Evolutionary conservation across 805 yeast species (phyloP), one percentile per base, ranked within the genome.

Genomic region (Millerago galiae): DNA sequence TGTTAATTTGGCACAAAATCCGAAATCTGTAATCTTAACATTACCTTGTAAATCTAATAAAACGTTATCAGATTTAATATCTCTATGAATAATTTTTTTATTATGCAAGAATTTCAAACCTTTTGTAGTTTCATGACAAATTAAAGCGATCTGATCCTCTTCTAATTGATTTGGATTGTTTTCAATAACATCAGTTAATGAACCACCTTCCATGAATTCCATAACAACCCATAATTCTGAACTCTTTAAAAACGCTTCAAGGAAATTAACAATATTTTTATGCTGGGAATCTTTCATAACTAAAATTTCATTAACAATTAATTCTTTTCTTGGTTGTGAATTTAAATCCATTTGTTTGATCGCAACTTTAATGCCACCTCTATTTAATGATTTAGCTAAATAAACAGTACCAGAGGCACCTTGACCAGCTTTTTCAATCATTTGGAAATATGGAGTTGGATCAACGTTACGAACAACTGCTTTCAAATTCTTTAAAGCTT

Each of bases 191-290:
- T 93, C 99, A 0, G 98, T 93, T 52, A 93, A 69, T 5, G 96
- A 85, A 1, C 99, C 99, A 42, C 99, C 99, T 66, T 95, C 97
- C 99, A 93, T 93, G 61, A 81, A 95, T 63, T 93, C 99, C 99
- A 93, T 93, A 27, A 95, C 85, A n/a, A 93, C 99, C 96, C 98
- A 91, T 46, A 93, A 70, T 56, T 93, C 97, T 45, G 77, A 74
- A 38, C 73, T 70, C 4, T 89, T 74, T 48, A 91, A 66, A 57
- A 87, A 95, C 1, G 96, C 88, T 58, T 91, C 98, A 46, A 93
- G 66, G 63, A 87, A 93, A 61, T 91, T 93, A 45, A 93, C 99
- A 63, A 93, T 93, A 60, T 93, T 93, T 47, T 84, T 82, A 65
- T 93, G 98, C 49, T 85, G 90, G 13, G 95, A 82, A 57, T 89